Conservation (phyloP, 495 filamentous ascomycete species). For the Eremomyces bilateralis region DNA sequence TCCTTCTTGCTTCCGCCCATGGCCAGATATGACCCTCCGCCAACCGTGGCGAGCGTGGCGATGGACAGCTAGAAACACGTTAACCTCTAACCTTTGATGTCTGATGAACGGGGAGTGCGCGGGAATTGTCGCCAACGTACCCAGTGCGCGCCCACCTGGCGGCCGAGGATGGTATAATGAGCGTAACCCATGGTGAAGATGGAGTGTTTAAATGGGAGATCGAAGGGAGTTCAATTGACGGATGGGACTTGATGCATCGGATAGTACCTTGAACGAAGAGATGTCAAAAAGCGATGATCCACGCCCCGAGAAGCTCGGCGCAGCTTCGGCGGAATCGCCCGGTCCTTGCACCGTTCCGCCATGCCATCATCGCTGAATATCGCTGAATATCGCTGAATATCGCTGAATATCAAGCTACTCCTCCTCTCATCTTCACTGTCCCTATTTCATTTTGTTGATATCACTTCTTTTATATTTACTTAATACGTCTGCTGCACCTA, state of each 20-base stretch:
- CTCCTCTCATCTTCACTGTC: neutral
- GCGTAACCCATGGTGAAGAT: conserved; percentile 45
- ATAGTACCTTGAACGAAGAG: neutral
- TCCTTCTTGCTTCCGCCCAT: conserved; percentile 40
- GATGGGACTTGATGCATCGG: conserved; percentile 1
- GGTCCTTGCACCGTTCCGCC: neutral
- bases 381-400: neutral
- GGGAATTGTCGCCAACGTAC: conserved; percentile 29
- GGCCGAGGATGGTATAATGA: conserved; percentile 69
- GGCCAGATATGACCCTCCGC: conserved; percentile 31
- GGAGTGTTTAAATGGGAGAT: neutral
- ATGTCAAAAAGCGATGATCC: neutral
- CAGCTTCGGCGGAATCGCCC: neutral
- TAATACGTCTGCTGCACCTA: conserved; percentile 13
- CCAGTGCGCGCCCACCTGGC: conserved; percentile 79
- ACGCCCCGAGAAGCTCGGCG: neutral
- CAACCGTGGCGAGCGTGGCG: conserved; percentile 45
- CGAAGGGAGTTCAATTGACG: conserved; percentile 3
- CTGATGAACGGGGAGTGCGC: conserved; percentile 1
- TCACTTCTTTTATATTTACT: neutral
- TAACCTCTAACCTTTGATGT: neutral
- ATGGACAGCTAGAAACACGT: conserved; percentile 44
- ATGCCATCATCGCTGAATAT: neutral
- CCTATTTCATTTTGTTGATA: neutral
- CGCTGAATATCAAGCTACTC: neutral